These are phyloP conservation scores for Leishmania arabica DNA, from an alignment of 208 protist genomes.

Conservation along the genomic window DNA sequence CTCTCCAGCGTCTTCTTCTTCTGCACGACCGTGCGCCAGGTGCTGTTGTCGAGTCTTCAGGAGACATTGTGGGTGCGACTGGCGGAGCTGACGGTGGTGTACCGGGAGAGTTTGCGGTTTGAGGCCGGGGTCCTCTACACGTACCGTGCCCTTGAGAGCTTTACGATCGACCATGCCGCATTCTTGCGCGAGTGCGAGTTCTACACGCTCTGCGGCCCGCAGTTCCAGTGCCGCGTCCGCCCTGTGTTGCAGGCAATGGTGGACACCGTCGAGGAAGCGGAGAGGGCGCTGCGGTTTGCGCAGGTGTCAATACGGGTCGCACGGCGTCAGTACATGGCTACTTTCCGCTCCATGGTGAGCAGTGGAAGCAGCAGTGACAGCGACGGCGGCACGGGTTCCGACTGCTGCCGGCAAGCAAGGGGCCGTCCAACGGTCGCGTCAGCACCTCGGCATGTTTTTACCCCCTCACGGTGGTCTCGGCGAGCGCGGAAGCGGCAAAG, in stretches of 20 bases:
- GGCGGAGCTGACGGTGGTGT: constrained; percentile 32
- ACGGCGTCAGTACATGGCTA: constrained; percentile 33
- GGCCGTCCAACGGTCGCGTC: not conserved
- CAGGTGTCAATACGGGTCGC: constrained; percentile 19
- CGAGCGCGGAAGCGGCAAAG: not conserved
- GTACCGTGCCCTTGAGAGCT: constrained; percentile 53
- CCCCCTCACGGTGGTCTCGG: constrained; percentile 19
- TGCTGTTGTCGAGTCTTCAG: constrained; percentile 55
- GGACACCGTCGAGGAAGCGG: constrained; percentile 54
- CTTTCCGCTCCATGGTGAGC: constrained; percentile 34
- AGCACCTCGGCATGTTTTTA: constrained; percentile 10
- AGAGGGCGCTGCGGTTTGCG: constrained; percentile 41
- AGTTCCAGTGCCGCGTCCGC: constrained; percentile 42
- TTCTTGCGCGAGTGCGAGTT: constrained; percentile 76
- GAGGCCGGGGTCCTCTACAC: constrained; percentile 58
- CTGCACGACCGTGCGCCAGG: constrained; percentile 51
- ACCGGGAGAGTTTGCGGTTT: constrained; percentile 47
- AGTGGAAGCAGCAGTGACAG: constrained; percentile 14
- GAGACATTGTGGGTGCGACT: constrained; percentile 68
- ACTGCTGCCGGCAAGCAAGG: not conserved
- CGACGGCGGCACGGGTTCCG: not conserved
- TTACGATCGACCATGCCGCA: constrained; percentile 54
- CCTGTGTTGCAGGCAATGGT: constrained; percentile 61
- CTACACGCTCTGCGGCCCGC: constrained; percentile 47
- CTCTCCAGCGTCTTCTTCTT: constrained; percentile 77